Percentiles rank a stretch among this genome's conserved stretches.
Conservation (phyloP, 2,329 filamentous ascomycete genomes). For the Fonsecaea monophora region DNA sequence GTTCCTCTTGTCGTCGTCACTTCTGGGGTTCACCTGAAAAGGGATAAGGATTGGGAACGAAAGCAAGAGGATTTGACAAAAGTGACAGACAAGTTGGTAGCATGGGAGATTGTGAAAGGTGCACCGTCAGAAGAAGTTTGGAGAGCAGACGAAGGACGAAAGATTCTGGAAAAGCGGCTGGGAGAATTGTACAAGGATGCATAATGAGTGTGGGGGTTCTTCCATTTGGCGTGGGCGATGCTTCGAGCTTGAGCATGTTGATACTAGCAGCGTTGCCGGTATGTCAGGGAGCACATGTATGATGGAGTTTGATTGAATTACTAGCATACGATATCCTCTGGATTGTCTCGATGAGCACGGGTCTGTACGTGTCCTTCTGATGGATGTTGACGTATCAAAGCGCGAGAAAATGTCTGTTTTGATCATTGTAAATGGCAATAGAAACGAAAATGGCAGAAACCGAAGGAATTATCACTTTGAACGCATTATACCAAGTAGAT, state of each 20-base stretch:
- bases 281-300: not conserved
- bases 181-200: conserved; percentile 64
- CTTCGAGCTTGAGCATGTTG: not conserved
- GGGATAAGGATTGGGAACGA: conserved; percentile 74
- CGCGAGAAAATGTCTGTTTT: not conserved
- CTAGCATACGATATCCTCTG: not conserved
- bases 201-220: not conserved
- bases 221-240: not conserved
- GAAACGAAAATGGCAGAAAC: not conserved
- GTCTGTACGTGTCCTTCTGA: not conserved
- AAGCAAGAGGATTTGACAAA: conserved; percentile 85
- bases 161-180: conserved; percentile 79
- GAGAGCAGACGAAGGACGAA: conserved; percentile 73
- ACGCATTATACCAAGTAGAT: no score
- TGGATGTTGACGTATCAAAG: not conserved
- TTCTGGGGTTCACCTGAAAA: conserved; percentile 74
- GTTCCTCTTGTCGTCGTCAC: conserved; percentile 82
- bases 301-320: not conserved
- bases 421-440: not conserved
- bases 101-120: conserved; percentile 85
- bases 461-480: not conserved
- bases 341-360: not conserved
- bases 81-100: conserved; percentile 77
- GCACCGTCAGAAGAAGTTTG: conserved; percentile 84
- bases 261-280: not conserved